These are phyloP conservation scores for Paxillus involutus DNA, from an alignment of 768 basidiomycete genomes.

Conservation along the genomic window DNA sequence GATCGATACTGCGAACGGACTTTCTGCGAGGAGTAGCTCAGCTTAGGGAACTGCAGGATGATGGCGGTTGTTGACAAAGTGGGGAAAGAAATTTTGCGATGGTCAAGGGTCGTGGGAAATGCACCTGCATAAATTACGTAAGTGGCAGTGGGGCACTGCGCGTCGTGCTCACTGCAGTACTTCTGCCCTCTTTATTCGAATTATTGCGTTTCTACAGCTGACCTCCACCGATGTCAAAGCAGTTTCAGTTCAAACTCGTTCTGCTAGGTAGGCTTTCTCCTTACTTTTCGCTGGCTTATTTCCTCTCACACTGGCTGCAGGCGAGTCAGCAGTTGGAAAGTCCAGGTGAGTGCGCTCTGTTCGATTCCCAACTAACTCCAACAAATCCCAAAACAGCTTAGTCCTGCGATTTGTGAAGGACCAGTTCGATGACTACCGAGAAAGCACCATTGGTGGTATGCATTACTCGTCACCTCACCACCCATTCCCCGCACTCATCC, in stretches of 20 bases:
- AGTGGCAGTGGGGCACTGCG: slow-evolving; percentile 13
- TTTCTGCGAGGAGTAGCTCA: slow-evolving; percentile 26
- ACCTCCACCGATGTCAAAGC: slow-evolving; percentile 82
- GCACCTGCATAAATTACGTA: slow-evolving; percentile 20
- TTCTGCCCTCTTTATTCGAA: slow-evolving; percentile 20
- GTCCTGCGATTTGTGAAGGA: slow-evolving; percentile 96
- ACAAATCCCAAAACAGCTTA: slow-evolving; percentile 50
- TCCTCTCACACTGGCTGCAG: slow-evolving; percentile 40
- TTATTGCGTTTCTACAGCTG: slow-evolving; percentile 20
- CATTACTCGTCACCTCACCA: neutral
- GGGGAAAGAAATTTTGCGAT: slow-evolving; percentile 34
- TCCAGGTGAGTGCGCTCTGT: slow-evolving; percentile 58
- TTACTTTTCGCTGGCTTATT: neutral
- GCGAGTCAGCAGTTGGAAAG: slow-evolving; percentile 98
- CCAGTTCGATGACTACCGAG: slow-evolving; percentile 87
- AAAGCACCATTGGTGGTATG: slow-evolving; percentile 89
- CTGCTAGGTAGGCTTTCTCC: slow-evolving; percentile 65
- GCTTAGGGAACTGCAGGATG: slow-evolving; percentile 23
- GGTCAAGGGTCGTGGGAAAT: slow-evolving; percentile 23
- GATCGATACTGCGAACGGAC: slow-evolving; percentile 17
- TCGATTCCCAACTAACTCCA: slow-evolving; percentile 24
- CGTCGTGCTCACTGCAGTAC: slow-evolving; percentile 8
- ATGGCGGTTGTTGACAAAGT: slow-evolving; percentile 37
- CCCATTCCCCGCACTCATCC: slow-evolving; percentile 14
- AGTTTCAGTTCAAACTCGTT: slow-evolving; percentile 95